A percentile compares a stretch with the other conserved stretches of the same genome.
Evolutionary conservation across 805 yeast species (phyloP).

Genomic region (Cyberlindnera misumaiensis): DNA sequence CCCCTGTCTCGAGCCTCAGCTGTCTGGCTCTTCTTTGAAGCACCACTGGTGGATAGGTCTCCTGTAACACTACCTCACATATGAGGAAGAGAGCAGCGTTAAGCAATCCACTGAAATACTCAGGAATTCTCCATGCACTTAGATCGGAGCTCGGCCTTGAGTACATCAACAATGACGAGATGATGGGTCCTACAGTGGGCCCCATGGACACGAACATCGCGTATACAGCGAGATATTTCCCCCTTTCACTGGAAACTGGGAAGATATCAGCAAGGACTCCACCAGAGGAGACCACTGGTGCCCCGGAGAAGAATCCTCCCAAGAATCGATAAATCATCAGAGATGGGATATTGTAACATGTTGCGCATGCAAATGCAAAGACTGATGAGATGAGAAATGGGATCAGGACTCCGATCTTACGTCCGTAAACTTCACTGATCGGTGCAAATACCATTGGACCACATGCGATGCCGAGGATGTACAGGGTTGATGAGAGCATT

Average conservation of each 20-base stretch:
- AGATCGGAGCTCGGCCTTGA: conserved; percentile 23
- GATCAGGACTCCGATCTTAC: conserved; percentile 36
- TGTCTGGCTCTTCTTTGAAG: conserved; percentile 9
- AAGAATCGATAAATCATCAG: conserved; percentile 48
- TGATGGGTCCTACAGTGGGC: conserved; percentile 38
- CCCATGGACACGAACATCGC: conserved; percentile 40
- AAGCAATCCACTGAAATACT: conserved; percentile 44
- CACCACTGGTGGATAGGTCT: conserved; percentile 12
- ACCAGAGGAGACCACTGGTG: conserved; percentile 54
- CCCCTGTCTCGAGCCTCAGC: conserved; percentile 6
- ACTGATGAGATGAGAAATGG: conserved; percentile 35
- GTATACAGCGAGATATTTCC: conserved; percentile 44
- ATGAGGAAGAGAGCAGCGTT: conserved; percentile 26
- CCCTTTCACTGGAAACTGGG: conserved; percentile 38
- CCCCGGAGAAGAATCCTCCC: conserved; percentile 53
- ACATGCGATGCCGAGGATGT: conserved; percentile 57
- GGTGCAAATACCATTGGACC: conserved; percentile 60
- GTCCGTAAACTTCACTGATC: conserved; percentile 34
- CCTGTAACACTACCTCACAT: conserved; percentile 29
- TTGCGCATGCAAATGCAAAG: conserved; percentile 44
- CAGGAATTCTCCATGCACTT: conserved; percentile 53
- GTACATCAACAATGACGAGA: conserved; percentile 41
- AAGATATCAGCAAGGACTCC: conserved; percentile 49
- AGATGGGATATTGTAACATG: conserved; percentile 43
- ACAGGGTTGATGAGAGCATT: conserved; percentile 48